These are phyloP conservation scores for Conticribra guillardii DNA, from an alignment of 108 stramenopile genomes.

Conservation along the genomic window DNA sequence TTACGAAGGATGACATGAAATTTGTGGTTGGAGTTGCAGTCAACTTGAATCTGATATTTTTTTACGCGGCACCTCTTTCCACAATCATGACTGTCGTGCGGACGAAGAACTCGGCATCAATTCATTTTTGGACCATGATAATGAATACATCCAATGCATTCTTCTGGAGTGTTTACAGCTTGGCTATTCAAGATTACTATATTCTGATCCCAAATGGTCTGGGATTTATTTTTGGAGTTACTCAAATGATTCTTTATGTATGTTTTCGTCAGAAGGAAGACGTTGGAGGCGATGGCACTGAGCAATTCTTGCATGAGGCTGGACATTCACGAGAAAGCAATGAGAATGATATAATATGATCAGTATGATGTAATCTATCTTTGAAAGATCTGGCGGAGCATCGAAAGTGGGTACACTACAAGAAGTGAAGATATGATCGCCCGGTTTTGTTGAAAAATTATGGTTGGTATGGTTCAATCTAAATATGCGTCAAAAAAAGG, in stretches of 20 bases:
- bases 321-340: neutral
- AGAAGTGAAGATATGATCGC: too few relatives aligned
- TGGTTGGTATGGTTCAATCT: too few relatives aligned
- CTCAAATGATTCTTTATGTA: conserved; percentile 58
- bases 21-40: conserved; percentile 47
- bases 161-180: conserved; percentile 77
- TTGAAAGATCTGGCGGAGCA: too few relatives aligned
- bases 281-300: conserved; percentile 1
- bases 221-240: conserved; percentile 63
- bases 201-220: conserved; percentile 79
- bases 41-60: conserved; percentile 49
- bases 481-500: too few relatives aligned
- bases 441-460: too few relatives aligned
- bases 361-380: too few relatives aligned
- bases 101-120: conserved; percentile 52
- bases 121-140: conserved; percentile 77
- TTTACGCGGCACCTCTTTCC: conserved; percentile 46
- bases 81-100: conserved; percentile 34
- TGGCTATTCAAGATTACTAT: conserved; percentile 71
- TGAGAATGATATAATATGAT: neutral
- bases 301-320: conserved; percentile 13
- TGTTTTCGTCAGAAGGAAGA: conserved; percentile 21
- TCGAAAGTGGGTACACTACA: too few relatives aligned
- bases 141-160: conserved; percentile 70
- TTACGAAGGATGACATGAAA: conserved; percentile 23